Evolutionary conservation across 495 filamentous ascomycete species (phyloP), one percentile per base, ranked within the genome.

Genomic region (Talaromyces borbonicus): DNA sequence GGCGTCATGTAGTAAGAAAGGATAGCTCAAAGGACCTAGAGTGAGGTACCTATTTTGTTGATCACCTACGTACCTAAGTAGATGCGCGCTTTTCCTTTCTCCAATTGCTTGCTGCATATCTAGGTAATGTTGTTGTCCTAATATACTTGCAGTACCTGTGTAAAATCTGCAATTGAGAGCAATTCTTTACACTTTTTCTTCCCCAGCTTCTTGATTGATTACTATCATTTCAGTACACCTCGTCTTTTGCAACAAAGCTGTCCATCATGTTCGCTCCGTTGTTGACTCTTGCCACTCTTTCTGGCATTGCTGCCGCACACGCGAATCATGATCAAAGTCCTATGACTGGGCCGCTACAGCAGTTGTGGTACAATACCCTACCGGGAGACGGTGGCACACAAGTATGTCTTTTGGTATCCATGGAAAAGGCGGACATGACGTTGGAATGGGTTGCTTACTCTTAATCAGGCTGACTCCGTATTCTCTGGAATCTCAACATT

Each of bases 401-500:
- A 65, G 78, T 81, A 56, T 11, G 43, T 14, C 1, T 16, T 16
- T 26, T n/a, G n/a, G 19, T 29, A n/a, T 43, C 12, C 43, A 29
- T 14, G 45, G 42, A 14, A 14, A 24, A 18, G 27, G 19, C 22
- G 9, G 6, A 9, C 24, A 31, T 48, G 23, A 18, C 35, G 20
- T 15, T 19, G 36, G 20, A 15, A 40, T 8, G 8, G 18, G 25
- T 3, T n/a, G 32, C 47, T 53, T 36, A 60, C 25, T 8, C 29
- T 37, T 33, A 2, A 22, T 11, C 30, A 85, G 80, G 81, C 81
- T 43, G 81, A 85, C 55, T 81, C 80, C n/a, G 75, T 80, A 46
- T 84, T 83, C 61, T 78, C 74, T 1, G 83, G 83, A 19, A 80
- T 87, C 52, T 77, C 76, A 4, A 87, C 87, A 9, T 94, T 89